Evolutionary conservation across 768 basidiomycete species (phyloP).

Genomic region (Clitopilus passeckerianus): DNA sequence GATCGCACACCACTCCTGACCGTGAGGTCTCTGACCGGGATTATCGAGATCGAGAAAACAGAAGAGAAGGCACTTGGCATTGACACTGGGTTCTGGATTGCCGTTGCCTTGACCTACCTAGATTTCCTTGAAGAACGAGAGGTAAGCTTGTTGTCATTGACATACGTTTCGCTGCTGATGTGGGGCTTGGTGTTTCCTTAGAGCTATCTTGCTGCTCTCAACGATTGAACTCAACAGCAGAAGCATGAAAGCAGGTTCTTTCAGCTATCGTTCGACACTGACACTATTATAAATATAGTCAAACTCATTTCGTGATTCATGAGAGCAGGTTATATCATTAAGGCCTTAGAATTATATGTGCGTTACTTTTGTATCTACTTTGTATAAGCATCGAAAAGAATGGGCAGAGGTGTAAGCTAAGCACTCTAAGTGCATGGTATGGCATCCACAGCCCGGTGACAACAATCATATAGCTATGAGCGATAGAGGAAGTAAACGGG

Average conservation of each 20-base stretch:
- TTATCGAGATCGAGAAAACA: slow-evolving; percentile 56
- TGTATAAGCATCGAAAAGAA: neutral
- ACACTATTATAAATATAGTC: too few species aligned
- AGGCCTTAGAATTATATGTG: neutral
- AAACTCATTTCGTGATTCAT: neutral
- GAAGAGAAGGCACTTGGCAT: slow-evolving; percentile 60
- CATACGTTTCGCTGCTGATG: neutral
- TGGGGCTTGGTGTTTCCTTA: slow-evolving; percentile 13
- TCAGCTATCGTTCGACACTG: too few species aligned
- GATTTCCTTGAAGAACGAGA: slow-evolving; percentile 77
- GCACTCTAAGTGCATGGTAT: neutral
- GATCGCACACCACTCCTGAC: slow-evolving; percentile 69
- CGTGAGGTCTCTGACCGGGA: slow-evolving; percentile 51
- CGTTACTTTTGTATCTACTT: neutral
- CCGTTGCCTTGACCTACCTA: slow-evolving; percentile 67
- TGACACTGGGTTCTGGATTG: slow-evolving; percentile 75
- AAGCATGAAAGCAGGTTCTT: too few species aligned
- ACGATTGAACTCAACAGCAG: slow-evolving; percentile 24
- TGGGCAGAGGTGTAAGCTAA: neutral
- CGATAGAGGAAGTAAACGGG: too few species aligned
- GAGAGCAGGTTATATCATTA: neutral
- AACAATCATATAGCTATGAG: too few species aligned
- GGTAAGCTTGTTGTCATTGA: slow-evolving; percentile 34
- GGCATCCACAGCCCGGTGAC: too few species aligned
- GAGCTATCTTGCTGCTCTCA: slow-evolving; percentile 54